Base-by-base conservation (phyloP, 2,329 filamentous ascomycete genomes). In the Verticillium tricorpus region DNA sequence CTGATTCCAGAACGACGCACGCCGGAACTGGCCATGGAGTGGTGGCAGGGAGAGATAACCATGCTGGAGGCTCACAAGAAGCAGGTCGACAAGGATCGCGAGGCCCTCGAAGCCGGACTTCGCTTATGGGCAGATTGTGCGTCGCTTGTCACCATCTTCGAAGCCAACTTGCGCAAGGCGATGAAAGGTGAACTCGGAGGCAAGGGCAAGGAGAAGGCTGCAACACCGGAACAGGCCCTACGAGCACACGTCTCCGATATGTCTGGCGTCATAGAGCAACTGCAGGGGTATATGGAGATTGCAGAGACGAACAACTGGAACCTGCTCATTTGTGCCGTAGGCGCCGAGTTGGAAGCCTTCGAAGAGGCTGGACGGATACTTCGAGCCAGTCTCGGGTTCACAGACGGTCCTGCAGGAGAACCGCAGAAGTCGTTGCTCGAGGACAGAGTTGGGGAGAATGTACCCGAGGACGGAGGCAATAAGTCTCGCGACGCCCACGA, bases 301-400 rank as follows among this genome's bases (percentile, higher is more conserved):
- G 88, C 88, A 0, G 85, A 90, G 63, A 76, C 79, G 1, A 84
- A 84, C 61, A 81, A 82, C 17, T 94, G 91, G 90, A 93, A 89
- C 61, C 76, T 93, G 17, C 78, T 94, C 19, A 87, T 93, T 5
- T 90, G 86, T 59, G 90, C 89, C 12, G 86, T 94, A 37, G 89
- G 90, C 0, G 90, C 91, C 0, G 91, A 92, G 71, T 70, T 90
- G 1, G 87, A 89, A 62, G 88, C 88, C 2, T 87, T 91, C 63
- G 77, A 76, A 35, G 83, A 88, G 68, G 87, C 87, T 1, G 81
- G 82, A 66, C 73, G 78, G 3, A 78, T 91, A 52, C 74, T 91
- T n/a, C 70, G 68, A 8, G 6, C 5, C 15, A 34, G 17, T 11
- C 45, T 52, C 19, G 45, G 19, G 19, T 25, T 22, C n/a, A 4